Conservation (phyloP, 106 monocot genomes). For the Vanilla planifolia region DNA sequence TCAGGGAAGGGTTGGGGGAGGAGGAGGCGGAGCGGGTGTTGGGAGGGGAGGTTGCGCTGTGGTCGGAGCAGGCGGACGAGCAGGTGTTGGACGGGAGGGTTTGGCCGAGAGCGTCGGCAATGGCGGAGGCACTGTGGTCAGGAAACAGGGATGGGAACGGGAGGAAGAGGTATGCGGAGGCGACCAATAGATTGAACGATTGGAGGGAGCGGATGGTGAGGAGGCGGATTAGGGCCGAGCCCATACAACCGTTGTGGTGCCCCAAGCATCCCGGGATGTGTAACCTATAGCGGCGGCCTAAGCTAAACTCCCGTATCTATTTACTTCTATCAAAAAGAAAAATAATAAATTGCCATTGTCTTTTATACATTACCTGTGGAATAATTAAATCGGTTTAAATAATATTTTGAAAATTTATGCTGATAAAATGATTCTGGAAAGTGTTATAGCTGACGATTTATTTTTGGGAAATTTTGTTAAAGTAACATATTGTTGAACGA, state of each 20-base stretch:
- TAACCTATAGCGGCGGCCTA: too few species aligned
- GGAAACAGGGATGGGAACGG: constrained; percentile 58
- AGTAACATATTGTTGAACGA: too few species aligned
- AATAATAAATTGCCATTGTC: too few species aligned
- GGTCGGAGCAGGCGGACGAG: constrained; percentile 81
- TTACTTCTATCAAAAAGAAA: too few species aligned
- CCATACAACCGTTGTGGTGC: constrained; percentile 90
- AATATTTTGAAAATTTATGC: too few species aligned
- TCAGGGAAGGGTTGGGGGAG: constrained; percentile 14
- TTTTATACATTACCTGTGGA: too few species aligned
- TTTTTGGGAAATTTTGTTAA: too few species aligned
- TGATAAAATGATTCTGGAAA: too few species aligned
- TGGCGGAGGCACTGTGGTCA: constrained; percentile 84
- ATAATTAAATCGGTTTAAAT: too few species aligned
- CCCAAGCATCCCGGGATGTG: constrained; percentile 61
- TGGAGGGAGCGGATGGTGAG: constrained; percentile 83
- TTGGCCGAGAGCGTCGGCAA: constrained; percentile 82
- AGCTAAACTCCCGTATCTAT: too few species aligned
- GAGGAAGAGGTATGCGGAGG: constrained; percentile 61
- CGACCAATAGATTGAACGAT: constrained; percentile 72
- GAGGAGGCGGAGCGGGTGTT: constrained; percentile 60
- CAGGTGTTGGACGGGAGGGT: constrained; percentile 63
- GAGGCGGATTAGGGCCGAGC: constrained; percentile 69
- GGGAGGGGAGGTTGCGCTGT: constrained; percentile 90
- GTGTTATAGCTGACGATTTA: too few species aligned